Evolutionary conservation across 495 filamentous ascomycete species (phyloP).

Genomic region (Aspergillus steynii): DNA sequence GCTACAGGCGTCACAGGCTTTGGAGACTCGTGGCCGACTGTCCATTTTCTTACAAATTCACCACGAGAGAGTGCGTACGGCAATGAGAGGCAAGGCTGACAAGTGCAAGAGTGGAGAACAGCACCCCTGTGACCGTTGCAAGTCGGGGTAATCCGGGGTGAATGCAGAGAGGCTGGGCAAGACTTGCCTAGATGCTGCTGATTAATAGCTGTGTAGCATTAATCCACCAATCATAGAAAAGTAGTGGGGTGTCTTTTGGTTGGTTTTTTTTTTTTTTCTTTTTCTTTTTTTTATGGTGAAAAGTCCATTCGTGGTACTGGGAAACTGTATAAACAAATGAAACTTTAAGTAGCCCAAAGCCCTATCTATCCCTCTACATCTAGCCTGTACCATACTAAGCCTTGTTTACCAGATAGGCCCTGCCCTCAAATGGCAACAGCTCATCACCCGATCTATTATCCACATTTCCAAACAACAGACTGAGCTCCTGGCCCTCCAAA

Average conservation of each 20-base stretch:
- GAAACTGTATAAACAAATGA: no score
- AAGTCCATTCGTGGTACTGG: no score
- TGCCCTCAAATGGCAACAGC: constrained; percentile 24
- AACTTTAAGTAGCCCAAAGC: no score
- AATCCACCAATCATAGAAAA: not conserved
- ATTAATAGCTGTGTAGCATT: not conserved
- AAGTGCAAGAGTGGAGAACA: not conserved
- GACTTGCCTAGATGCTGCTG: not conserved
- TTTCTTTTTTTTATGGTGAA: no score
- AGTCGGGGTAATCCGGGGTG: not conserved
- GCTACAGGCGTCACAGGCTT: constrained; percentile 4
- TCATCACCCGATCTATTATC: not conserved
- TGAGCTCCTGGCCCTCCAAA: constrained; percentile 8
- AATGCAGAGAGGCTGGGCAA: not conserved
- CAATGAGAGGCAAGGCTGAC: no score
- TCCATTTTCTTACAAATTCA: not conserved
- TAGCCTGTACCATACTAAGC: not conserved
- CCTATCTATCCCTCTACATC: not conserved
- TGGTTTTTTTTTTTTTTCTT: no score
- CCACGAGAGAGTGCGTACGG: no score
- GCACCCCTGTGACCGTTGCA: not conserved
- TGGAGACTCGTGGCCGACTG: not conserved
- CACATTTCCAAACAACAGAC: constrained; percentile 23
- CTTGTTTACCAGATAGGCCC: constrained; percentile 17
- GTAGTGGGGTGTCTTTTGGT: no score